Evolutionary conservation across 2,329 filamentous ascomycete genomes (phyloP).

Genomic region (Claviceps maximensis): DNA sequence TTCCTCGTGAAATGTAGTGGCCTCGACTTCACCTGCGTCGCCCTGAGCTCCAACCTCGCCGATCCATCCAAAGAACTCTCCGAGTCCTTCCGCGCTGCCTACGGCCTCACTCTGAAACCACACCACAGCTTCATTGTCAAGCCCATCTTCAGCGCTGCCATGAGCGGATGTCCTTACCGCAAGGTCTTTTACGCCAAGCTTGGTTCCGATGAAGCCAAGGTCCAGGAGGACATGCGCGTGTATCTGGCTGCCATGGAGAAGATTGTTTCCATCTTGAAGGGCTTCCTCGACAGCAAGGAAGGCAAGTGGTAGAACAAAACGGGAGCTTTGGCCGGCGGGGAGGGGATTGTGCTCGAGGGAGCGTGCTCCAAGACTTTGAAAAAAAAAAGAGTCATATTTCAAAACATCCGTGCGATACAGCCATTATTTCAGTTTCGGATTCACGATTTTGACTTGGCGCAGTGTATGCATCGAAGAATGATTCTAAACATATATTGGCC

Average conservation of each 20-base stretch:
- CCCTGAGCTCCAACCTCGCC: conserved; percentile 63
- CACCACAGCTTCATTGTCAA: conserved; percentile 84
- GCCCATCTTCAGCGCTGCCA: conserved; percentile 83
- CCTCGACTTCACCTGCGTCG: conserved; percentile 84
- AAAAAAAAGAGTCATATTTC: neutral
- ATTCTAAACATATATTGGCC: too few species aligned
- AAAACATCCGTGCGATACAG: neutral
- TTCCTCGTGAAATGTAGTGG: conserved; percentile 40
- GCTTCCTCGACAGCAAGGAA: conserved; percentile 29
- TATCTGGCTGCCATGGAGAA: conserved; percentile 72
- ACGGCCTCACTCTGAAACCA: conserved; percentile 76
- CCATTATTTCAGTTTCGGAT: neutral
- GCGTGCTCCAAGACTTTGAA: neutral
- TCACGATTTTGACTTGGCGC: neutral
- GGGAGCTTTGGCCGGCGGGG: neutral
- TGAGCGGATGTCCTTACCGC: conserved; percentile 85
- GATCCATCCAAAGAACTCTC: conserved; percentile 62
- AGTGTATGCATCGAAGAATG: neutral
- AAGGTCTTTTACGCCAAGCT: conserved; percentile 89
- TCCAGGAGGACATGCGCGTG: conserved; percentile 47
- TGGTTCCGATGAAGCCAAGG: conserved; percentile 50
- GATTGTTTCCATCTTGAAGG: conserved; percentile 61
- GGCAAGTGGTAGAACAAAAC: conserved; percentile 1
- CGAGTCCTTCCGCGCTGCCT: conserved; percentile 75
- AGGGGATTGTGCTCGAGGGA: too few species aligned